Evolutionary conservation across 805 yeast genomes (phyloP), one percentile per base, ranked within the genome.

Genomic region (Komagataella pastoris): DNA sequence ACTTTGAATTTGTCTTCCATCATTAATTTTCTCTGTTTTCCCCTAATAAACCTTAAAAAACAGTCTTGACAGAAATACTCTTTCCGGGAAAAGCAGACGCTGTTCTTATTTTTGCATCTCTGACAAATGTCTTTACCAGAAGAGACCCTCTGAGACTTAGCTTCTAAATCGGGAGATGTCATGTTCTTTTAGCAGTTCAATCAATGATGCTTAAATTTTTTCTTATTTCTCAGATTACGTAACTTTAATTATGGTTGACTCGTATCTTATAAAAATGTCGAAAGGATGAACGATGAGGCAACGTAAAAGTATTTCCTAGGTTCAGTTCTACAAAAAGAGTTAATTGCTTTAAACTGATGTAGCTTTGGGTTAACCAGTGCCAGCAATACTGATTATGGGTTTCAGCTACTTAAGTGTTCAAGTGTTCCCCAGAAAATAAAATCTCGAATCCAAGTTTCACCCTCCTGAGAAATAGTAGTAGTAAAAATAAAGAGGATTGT

Each of bases 11-110:
- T 77, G 12, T 85, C 89, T 56, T 75, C 77, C 62, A 69, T 72
- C 88, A 91, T 80, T 60, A 76, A 85, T 60, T 84, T 85, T 55
- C 96, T 73, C 65, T 87, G 89, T 63, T 90, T 90, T 21, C 87
- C 82, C 53, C 83, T 74, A 44, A 90, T 72, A 61, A 88, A 90
- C 54, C 81, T 74, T 18, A 76, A 61, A 58, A 88, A 91, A 64
- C 98, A 90, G 2, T 55, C 52, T 54, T 69, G 65, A 65, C 95
- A 86, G 53, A 83, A 83, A 17, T 68, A 61, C 59, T 85, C 91
- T 54, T 81, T 81, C 50, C 95, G 65, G 2, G 87, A 73, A 1
- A 69, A 58, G 3, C 79, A 61, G 3, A 67, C 70, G 0, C 82
- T 72, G 0, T 56, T 57, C 6, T 63, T 70, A 1, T 54, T 58